Conservation (phyloP, 768 basidiomycete genomes). For the Neoboletus subvelutipes region DNA sequence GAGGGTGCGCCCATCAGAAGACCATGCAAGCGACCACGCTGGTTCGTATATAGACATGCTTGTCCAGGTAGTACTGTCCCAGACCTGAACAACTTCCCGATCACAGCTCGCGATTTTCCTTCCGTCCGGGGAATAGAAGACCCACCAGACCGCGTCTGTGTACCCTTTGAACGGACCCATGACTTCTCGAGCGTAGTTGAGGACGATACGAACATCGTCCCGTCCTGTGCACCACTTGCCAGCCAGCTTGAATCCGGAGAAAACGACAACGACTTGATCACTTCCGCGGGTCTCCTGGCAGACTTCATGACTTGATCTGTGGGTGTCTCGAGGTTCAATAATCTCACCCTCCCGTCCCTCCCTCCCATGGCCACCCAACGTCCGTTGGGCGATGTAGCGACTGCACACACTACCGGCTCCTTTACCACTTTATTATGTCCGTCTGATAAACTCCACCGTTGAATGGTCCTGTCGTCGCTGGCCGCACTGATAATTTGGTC, state of each 20-base stretch:
- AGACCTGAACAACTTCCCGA: slow-evolving; percentile 14
- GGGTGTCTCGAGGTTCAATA: slow-evolving; percentile 6
- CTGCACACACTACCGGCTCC: not conserved
- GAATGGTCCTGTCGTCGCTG: slow-evolving; percentile 16
- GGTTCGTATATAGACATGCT: not conserved
- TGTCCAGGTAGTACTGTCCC: slow-evolving; percentile 12
- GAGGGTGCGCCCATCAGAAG: slow-evolving; percentile 11
- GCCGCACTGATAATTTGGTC: slow-evolving; percentile 21
- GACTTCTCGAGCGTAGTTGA: slow-evolving; percentile 1
- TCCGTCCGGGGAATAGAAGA: slow-evolving; percentile 22
- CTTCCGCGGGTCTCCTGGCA: not conserved
- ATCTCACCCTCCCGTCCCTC: slow-evolving; percentile 12
- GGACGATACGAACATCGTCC: slow-evolving; percentile 21
- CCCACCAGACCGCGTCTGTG: slow-evolving; percentile 14
- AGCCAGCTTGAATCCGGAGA: slow-evolving; percentile 17
- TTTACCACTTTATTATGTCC: slow-evolving; percentile 1
- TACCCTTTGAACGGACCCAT: slow-evolving; percentile 11
- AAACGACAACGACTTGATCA: slow-evolving; percentile 18
- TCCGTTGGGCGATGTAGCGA: slow-evolving; percentile 8
- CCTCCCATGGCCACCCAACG: slow-evolving; percentile 21
- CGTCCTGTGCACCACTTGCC: slow-evolving; percentile 19
- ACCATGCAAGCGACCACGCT: slow-evolving; percentile 27
- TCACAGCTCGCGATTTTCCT: slow-evolving; percentile 22
- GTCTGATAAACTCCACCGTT: slow-evolving; percentile 15
- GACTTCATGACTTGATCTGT: slow-evolving; percentile 1